Evolutionary conservation across 345 rosid genomes (phyloP).

Genomic region (Lepidium sativum): DNA sequence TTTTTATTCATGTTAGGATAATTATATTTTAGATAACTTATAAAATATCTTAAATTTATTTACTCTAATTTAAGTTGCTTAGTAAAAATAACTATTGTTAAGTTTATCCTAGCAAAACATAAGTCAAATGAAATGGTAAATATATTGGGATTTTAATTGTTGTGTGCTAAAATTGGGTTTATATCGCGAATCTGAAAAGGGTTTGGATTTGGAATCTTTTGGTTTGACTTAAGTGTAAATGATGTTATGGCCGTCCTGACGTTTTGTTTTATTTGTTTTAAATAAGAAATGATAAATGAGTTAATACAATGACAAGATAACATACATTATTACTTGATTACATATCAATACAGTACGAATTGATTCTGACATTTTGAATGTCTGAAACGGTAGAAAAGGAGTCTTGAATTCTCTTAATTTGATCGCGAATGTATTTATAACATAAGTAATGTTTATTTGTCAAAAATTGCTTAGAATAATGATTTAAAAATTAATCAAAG

Average conservation of each 20-base stretch:
- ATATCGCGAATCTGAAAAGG: conserved; percentile 25
- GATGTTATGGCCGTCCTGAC: conserved; percentile 14
- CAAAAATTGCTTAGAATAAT: too few relatives aligned
- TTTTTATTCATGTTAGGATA: too few relatives aligned
- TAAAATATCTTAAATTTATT: too few relatives aligned
- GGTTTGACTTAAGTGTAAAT: conserved; percentile 18
- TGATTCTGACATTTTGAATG: neutral
- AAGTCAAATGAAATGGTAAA: neutral
- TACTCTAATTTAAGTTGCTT: too few relatives aligned
- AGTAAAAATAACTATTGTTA: too few relatives aligned
- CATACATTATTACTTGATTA: neutral
- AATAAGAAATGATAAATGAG: too few relatives aligned
- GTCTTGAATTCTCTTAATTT: too few relatives aligned
- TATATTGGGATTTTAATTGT: neutral
- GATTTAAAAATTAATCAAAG: too few relatives aligned
- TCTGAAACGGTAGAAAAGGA: neutral
- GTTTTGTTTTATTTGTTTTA: neutral
- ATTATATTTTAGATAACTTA: too few relatives aligned
- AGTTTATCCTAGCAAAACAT: too few relatives aligned
- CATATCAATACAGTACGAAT: neutral
- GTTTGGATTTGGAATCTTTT: conserved; percentile 23
- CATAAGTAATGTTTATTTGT: too few relatives aligned
- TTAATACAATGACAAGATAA: neutral
- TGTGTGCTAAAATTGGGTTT: neutral
- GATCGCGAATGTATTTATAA: too few relatives aligned